Conservation (phyloP, 148 eudicot genomes). For the Agrostemma githago region DNA sequence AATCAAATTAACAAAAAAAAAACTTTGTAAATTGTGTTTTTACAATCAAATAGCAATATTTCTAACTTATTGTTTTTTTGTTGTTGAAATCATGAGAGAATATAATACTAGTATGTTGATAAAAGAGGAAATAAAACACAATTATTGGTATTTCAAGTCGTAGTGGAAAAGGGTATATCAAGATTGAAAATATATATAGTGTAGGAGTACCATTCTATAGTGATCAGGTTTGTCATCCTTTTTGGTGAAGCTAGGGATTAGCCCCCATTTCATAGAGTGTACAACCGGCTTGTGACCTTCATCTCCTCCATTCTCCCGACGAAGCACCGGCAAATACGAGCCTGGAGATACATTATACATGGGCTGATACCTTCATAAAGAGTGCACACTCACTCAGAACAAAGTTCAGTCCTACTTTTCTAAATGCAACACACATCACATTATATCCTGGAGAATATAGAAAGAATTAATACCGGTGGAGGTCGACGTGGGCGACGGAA, state of each 20-base stretch:
- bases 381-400: neutral
- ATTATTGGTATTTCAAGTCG: no score
- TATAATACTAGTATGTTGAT: no score
- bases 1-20: neutral
- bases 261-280: slow-evolving; percentile 97
- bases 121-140: no score
- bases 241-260: slow-evolving; percentile 88
- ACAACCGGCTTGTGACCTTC: slow-evolving; percentile 51
- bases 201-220: slow-evolving; percentile 63
- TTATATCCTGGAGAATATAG: neutral
- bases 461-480: slow-evolving; percentile 46
- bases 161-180: no score
- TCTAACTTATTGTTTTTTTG: no score
- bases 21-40: no score
- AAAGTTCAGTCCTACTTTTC: neutral
- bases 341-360: slow-evolving; percentile 77
- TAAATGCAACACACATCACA: neutral
- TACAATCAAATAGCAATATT: neutral
- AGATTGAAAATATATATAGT: no score
- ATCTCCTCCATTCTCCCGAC: slow-evolving; percentile 54
- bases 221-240: slow-evolving; percentile 90
- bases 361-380: slow-evolving; percentile 55
- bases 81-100: no score
- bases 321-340: slow-evolving; percentile 65
- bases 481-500: slow-evolving; percentile 53